phyloP scores from a whole-genome alignment of 2,329 filamentous ascomycete species.

The Ceratocystis eucalypticola region DNA sequence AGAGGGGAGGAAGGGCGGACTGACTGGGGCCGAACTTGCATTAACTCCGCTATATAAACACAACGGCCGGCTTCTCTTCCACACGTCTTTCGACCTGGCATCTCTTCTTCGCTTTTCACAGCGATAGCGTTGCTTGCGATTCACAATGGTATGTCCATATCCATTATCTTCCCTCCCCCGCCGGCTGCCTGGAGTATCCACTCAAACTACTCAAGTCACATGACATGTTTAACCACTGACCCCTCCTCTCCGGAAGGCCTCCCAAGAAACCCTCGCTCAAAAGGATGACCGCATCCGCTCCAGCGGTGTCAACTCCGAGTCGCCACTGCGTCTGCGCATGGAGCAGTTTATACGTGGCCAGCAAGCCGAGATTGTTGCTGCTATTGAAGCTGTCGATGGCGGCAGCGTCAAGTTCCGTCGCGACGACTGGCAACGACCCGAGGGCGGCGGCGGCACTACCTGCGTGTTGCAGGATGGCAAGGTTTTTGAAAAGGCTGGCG shows the following conservation, averaged over 20 bases:
- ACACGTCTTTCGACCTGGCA: background rate
- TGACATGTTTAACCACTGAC: background rate
- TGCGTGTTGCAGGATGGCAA: constrained; percentile 93
- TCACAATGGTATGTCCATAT: background rate
- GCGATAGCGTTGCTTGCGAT: background rate
- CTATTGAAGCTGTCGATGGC: constrained; percentile 72
- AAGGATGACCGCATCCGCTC: constrained; percentile 61
- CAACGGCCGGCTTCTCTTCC: background rate
- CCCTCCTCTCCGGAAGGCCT: constrained; percentile 9
- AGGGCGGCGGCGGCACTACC: constrained; percentile 85
- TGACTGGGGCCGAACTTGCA: background rate
- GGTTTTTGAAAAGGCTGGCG: constrained; percentile 94
- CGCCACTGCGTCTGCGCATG: constrained; percentile 96
- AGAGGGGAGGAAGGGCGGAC: background rate
- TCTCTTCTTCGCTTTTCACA: too few relatives aligned
- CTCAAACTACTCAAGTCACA: background rate
- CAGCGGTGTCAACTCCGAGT: constrained; percentile 56
- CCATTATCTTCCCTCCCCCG: background rate
- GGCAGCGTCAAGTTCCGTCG: constrained; percentile 47
- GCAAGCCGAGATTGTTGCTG: constrained; percentile 73
- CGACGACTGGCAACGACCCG: constrained; percentile 76
- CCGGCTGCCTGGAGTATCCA: background rate
- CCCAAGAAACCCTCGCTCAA: constrained; percentile 32
- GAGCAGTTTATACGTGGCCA: constrained; percentile 90
- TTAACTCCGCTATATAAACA: background rate